These are phyloP conservation scores for Cucumis melo DNA, from an alignment of 306 rosid species.

Conservation along the genomic window DNA sequence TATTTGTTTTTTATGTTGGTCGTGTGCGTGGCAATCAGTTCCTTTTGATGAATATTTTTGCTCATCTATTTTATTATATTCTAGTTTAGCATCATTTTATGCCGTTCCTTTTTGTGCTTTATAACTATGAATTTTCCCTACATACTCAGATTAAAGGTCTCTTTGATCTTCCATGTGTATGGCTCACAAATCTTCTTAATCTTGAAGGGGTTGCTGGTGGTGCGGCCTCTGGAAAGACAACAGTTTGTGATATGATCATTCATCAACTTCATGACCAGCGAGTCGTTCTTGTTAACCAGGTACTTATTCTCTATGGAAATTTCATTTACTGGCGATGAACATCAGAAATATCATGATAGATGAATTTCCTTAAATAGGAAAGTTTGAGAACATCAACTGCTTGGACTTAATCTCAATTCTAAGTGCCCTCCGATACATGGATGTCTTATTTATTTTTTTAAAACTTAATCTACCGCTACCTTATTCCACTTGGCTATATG, in stretches of 20 bases:
- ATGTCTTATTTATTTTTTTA: neutral
- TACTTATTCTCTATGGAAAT: constrained; percentile 5
- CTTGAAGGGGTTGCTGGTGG: constrained; percentile 91
- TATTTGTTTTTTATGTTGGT: neutral
- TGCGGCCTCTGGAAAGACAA: constrained; percentile 91
- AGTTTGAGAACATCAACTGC: neutral
- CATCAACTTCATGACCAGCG: constrained; percentile 99
- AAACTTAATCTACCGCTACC: neutral
- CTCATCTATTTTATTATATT: neutral
- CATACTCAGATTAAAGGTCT: neutral
- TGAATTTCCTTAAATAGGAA: neutral
- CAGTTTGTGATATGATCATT: constrained; percentile 94
- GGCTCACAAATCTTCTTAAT: neutral
- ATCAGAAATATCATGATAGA: neutral
- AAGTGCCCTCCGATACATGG: neutral
- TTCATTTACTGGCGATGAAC: neutral
- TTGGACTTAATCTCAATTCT: neutral
- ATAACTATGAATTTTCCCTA: neutral
- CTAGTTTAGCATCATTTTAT: neutral
- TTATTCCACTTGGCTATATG: neutral
- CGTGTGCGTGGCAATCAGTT: neutral
- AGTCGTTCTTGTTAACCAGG: constrained; percentile 95
- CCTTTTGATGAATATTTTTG: neutral
- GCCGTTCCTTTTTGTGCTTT: neutral
- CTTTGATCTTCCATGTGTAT: neutral